Conservation (phyloP, 371 early-diverging fungal genomes). For the Basidiobolus meristosporus region DNA sequence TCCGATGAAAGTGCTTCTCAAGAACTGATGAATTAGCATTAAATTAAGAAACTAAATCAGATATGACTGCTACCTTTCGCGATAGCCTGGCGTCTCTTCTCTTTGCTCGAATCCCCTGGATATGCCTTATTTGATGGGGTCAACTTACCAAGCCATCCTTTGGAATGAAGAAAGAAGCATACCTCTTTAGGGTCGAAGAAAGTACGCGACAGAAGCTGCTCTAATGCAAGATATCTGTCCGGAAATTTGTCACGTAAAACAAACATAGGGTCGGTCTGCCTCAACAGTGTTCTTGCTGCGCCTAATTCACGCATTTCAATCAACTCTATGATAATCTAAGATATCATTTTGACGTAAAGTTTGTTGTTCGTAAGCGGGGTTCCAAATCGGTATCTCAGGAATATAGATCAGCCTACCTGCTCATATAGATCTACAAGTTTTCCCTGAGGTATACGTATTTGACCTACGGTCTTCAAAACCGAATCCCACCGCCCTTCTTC, state of each 20-base stretch:
- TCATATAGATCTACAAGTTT: constrained; percentile 74
- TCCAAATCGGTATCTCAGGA: neutral
- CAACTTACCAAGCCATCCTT: neutral
- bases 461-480: constrained; percentile 49
- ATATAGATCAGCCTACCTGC: constrained; percentile 30
- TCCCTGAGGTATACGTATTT: constrained; percentile 37
- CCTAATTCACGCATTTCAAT: constrained; percentile 60
- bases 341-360: constrained; percentile 1
- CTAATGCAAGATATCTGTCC: constrained; percentile 66
- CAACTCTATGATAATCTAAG: constrained; percentile 64
- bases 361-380: neutral
- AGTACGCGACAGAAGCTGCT: constrained; percentile 44
- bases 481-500: constrained; percentile 68
- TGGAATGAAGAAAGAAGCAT: neutral
- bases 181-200: constrained; percentile 34
- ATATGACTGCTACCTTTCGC: constrained; percentile 28
- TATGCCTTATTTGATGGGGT: constrained; percentile 9
- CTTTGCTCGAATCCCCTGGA: constrained; percentile 28
- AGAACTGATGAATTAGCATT: neutral
- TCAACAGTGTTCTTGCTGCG: constrained; percentile 65
- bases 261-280: constrained; percentile 77
- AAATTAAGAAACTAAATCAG: neutral
- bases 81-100: constrained; percentile 47
- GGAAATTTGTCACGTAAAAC: constrained; percentile 42
- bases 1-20: constrained; percentile 29